Conservation (phyloP, 2,329 filamentous ascomycete species). For the Reticulascus tulasneorum region DNA sequence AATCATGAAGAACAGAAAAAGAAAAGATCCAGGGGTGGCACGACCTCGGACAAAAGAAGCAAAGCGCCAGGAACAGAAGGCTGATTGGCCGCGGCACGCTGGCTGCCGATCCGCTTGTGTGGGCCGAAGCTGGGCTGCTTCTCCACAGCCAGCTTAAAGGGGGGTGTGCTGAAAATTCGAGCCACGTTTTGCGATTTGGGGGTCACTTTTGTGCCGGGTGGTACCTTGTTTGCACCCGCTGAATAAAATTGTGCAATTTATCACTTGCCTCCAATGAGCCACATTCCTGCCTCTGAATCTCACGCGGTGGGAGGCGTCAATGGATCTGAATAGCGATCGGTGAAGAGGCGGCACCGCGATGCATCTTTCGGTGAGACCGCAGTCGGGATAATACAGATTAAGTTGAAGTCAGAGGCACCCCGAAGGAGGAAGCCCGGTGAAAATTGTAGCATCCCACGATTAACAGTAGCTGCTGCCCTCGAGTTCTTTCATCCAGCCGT, state of each 20-base stretch:
- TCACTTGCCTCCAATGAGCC: not conserved
- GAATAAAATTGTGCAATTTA: not conserved
- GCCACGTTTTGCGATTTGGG: slow-evolving; percentile 12
- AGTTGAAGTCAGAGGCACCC: too few relatives aligned
- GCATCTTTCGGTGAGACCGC: too few relatives aligned
- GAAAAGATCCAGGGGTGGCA: slow-evolving; percentile 3
- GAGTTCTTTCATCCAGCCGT: too few relatives aligned
- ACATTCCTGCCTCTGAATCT: too few relatives aligned
- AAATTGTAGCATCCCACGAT: too few relatives aligned
- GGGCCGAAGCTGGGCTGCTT: slow-evolving; percentile 10
- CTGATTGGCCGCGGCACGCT: slow-evolving; percentile 37
- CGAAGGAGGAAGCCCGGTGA: too few relatives aligned
- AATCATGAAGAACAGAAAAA: not conserved
- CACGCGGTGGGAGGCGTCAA: too few relatives aligned
- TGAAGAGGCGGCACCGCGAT: too few relatives aligned
- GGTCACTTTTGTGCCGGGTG: slow-evolving; percentile 2
- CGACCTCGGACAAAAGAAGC: slow-evolving; percentile 16
- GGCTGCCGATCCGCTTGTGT: slow-evolving; percentile 24
- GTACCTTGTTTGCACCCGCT: slow-evolving; percentile 2
- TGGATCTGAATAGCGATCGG: too few relatives aligned
- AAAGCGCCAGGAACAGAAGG: slow-evolving; percentile 34
- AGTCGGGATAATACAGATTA: too few relatives aligned
- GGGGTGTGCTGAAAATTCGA: slow-evolving; percentile 12
- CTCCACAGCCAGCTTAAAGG: slow-evolving; percentile 13
- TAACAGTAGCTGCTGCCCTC: too few relatives aligned